These are phyloP conservation scores for Thamnidium elegans DNA, from an alignment of 192 early-diverging fungal species.

Conservation along the genomic window DNA sequence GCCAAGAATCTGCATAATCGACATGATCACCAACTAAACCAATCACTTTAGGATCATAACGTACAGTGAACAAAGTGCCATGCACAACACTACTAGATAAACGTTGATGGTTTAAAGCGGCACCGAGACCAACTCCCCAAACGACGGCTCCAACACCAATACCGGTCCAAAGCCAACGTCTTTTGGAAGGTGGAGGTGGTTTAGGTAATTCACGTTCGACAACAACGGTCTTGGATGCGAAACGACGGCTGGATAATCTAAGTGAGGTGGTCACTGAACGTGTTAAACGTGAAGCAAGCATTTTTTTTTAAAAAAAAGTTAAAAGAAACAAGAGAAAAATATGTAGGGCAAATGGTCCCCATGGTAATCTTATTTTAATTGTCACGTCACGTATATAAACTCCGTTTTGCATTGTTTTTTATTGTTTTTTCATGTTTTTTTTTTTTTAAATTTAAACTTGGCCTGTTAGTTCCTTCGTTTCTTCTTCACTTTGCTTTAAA, in stretches of 20 bases:
- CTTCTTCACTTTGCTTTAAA: slow-evolving; percentile 28
- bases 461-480: slow-evolving; percentile 33
- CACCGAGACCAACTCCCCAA: slow-evolving; percentile 51
- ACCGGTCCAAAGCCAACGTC: slow-evolving; percentile 21
- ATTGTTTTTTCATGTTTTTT: background rate
- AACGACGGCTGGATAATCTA: slow-evolving; percentile 11
- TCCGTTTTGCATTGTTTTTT: background rate
- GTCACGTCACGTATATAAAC: background rate
- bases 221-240: slow-evolving; percentile 15
- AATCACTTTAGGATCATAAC: slow-evolving; percentile 46
- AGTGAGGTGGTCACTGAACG: background rate
- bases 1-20: slow-evolving; percentile 51
- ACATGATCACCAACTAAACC: slow-evolving; percentile 51
- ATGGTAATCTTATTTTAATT: background rate
- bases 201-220: slow-evolving; percentile 24
- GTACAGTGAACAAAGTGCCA: slow-evolving; percentile 57
- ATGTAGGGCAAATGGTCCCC: background rate
- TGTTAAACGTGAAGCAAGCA: slow-evolving; percentile 1
- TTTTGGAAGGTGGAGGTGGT: slow-evolving; percentile 18
- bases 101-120: slow-evolving; percentile 58
- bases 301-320: background rate
- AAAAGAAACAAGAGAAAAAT: too few species aligned
- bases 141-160: slow-evolving; percentile 43
- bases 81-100: slow-evolving; percentile 52
- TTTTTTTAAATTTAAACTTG: slow-evolving; percentile 16